Evolutionary conservation across 495 filamentous ascomycete species (phyloP).

Genomic region (Xylaria nigripes): DNA sequence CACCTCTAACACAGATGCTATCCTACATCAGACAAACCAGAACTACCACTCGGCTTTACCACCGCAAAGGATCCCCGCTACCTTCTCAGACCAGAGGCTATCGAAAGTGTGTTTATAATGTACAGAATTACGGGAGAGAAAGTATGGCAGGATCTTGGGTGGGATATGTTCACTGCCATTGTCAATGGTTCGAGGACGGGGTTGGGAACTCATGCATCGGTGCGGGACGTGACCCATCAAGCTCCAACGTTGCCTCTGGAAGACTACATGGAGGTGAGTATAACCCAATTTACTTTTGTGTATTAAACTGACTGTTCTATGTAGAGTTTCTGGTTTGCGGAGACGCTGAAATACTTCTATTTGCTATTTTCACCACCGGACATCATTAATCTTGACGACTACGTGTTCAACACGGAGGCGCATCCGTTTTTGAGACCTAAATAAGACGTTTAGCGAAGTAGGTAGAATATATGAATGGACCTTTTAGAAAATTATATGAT

Average conservation of each 20-base stretch:
- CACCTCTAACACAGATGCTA: not conserved
- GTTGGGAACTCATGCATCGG: conserved; percentile 51
- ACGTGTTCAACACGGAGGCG: conserved; percentile 55
- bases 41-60: conserved; percentile 30
- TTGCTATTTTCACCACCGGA: conserved; percentile 61
- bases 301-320: conserved; percentile 16
- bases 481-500: too few relatives aligned
- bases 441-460: not conserved
- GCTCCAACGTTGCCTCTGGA: conserved; percentile 21
- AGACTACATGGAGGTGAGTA: conserved; percentile 40
- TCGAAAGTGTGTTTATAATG: conserved; percentile 63
- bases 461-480: too few relatives aligned
- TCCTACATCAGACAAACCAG: conserved; percentile 13
- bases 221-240: conserved; percentile 46
- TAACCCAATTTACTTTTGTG: not conserved
- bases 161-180: conserved; percentile 65
- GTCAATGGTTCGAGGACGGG: conserved; percentile 51
- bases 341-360: conserved; percentile 79
- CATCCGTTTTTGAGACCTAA: conserved; percentile 40
- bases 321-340: conserved; percentile 57
- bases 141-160: conserved; percentile 55
- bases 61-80: conserved; percentile 36
- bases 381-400: conserved; percentile 65
- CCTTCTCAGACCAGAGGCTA: conserved; percentile 51
- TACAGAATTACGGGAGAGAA: conserved; percentile 63